These are phyloP conservation scores for Fusarium vanettenii DNA, from an alignment of 2,329 filamentous ascomycete genomes.

Conservation along the genomic window DNA sequence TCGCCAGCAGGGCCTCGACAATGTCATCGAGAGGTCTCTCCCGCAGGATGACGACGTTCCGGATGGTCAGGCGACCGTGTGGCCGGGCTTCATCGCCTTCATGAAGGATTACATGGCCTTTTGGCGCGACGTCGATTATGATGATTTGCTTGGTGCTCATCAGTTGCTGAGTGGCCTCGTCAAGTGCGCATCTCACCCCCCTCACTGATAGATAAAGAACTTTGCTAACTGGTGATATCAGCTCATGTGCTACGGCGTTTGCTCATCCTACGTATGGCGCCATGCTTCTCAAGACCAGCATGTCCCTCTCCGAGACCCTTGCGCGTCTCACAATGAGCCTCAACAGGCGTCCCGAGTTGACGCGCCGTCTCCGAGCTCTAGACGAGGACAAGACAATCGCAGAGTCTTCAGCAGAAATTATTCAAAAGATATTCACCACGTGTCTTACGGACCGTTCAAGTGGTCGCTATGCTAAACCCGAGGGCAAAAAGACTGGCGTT, in stretches of 20 bases:
- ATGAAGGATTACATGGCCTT: slow-evolving; percentile 85
- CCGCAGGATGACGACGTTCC: slow-evolving; percentile 73
- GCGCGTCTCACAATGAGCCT: slow-evolving; percentile 86
- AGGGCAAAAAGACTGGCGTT: slow-evolving; percentile 87
- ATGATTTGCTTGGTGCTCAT: slow-evolving; percentile 80
- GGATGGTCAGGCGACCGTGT: slow-evolving; percentile 73
- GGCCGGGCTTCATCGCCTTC: slow-evolving; percentile 83
- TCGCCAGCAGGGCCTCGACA: slow-evolving; percentile 64
- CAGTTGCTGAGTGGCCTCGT: slow-evolving; percentile 78
- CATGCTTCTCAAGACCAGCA: slow-evolving; percentile 84
- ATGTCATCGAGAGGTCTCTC: slow-evolving; percentile 71
- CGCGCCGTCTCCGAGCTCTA: slow-evolving; percentile 70
- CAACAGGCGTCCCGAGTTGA: slow-evolving; percentile 82
- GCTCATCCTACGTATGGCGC: slow-evolving; percentile 82
- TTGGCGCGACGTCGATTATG: slow-evolving; percentile 82
- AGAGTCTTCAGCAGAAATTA: slow-evolving; percentile 87
- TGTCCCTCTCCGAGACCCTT: slow-evolving; percentile 83
- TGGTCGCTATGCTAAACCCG: slow-evolving; percentile 73
- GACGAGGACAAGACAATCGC: slow-evolving; percentile 81
- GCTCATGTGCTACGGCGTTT: slow-evolving; percentile 85
- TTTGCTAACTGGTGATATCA: slow-evolving; percentile 48
- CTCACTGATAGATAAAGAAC: not conserved
- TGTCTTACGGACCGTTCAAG: slow-evolving; percentile 85
- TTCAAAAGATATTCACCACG: slow-evolving; percentile 90
- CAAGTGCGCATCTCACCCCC: slow-evolving; percentile 70